Base-by-base conservation (phyloP, 2,329 filamentous ascomycete genomes). In the Fusarium gaditjirri region DNA sequence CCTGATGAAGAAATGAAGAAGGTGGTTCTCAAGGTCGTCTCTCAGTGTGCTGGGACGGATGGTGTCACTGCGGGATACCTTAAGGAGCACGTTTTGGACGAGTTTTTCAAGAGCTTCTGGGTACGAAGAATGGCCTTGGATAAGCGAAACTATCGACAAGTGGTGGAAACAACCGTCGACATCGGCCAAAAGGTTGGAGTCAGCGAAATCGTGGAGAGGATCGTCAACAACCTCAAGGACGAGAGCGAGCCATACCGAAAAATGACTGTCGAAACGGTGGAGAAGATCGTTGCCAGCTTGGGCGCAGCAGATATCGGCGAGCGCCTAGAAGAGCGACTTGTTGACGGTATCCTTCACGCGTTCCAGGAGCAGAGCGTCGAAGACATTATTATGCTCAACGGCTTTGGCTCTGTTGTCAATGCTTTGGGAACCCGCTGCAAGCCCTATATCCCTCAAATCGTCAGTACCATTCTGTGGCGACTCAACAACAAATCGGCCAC, bases 1-100 rank as follows among this genome's bases (percentile, higher is more conserved):
- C 96, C 96, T 0, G 96, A 99, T 74, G 96, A 99, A 82, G 96
- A 99, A 83, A 99, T 99, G 96, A 99, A 98, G 85, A 99, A 99
- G 85, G 96, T 99, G 2, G 96, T 99, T 12, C 85, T 99, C 65
- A 98, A 98, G 83, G 96, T 99, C 33, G 91, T 99, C 21, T 98
- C 95, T 23, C 96, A 99, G 79, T 98, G 96, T 79, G 94, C 96
- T 12, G 92, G 92, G 75, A 98, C 95, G 5, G 93, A 97, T 78
- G 96, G 96, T 83, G 96, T 99, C 33, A 98, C 96, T 38, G 93
- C 95, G 39, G 93, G 91, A 42, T 99, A 98, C 78, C 88, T 99
- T 43, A 98, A 98, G 82, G 95, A 98, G 79, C 93, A 97, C 70
- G 95, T 99, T 12, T 86, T 99, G 42, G 91, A 94, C 74, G 96